Percentiles rank a stretch among this genome's conserved stretches.
phyloP scores from a whole-genome alignment of 2,329 filamentous ascomycete species.

The Ceratocystis harringtonii region DNA sequence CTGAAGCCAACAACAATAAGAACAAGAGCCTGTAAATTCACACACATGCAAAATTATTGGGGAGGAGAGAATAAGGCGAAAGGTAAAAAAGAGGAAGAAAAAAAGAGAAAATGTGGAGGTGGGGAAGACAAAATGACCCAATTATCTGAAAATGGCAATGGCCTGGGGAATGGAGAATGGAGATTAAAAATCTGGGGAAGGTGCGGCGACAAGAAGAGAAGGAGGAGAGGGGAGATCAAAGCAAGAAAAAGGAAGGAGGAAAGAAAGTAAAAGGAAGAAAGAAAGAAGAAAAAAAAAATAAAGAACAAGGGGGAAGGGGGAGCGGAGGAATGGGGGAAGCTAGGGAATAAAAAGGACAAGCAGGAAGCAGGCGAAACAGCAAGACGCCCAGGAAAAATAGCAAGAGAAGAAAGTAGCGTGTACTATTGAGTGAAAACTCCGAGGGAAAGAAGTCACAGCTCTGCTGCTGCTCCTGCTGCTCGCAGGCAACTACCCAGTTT shows the following conservation, averaged over 20 bases:
- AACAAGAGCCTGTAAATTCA: background rate
- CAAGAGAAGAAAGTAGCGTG: background rate
- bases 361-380: background rate
- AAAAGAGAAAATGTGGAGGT: conserved; percentile 4
- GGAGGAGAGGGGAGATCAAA: background rate
- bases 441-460: conserved; percentile 1
- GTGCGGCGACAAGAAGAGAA: background rate
- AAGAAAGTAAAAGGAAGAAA: background rate
- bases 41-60: background rate
- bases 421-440: background rate
- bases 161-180: conserved; percentile 1
- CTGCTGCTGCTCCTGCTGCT: background rate
- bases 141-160: background rate
- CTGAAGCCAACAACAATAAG: background rate
- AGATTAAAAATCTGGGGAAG: conserved; percentile 7
- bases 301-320: background rate
- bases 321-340: background rate
- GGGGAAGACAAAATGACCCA: conserved; percentile 3
- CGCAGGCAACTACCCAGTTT: background rate
- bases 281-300: conserved; percentile 8
- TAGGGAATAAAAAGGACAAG: conserved; percentile 6
- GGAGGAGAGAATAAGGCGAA: background rate
- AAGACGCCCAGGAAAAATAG: background rate
- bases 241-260: background rate
- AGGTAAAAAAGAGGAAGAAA: background rate